Conservation (phyloP, 2,329 filamentous ascomycete species). For the Harringtonia lauricola region DNA sequence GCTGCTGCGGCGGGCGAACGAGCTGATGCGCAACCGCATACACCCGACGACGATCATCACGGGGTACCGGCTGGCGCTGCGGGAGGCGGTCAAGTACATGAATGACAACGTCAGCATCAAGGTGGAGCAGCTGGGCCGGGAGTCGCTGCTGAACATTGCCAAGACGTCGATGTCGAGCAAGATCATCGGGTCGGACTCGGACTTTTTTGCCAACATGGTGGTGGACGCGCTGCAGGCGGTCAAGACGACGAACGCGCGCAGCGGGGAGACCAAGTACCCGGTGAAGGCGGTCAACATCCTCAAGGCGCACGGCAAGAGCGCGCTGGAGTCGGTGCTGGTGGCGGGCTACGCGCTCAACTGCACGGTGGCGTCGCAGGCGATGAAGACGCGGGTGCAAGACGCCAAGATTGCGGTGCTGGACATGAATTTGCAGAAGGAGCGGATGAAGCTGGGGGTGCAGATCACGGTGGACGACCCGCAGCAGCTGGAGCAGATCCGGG, state of each 20-base stretch:
- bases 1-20: conserved; percentile 85
- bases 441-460: conserved; percentile 98
- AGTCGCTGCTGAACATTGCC: conserved; percentile 87
- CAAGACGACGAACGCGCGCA: conserved; percentile 82
- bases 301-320: conserved; percentile 94
- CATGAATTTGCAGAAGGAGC: conserved; percentile 97
- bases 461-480: conserved; percentile 96
- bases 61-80: conserved; percentile 86
- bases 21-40: conserved; percentile 99
- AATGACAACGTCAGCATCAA: conserved; percentile 96
- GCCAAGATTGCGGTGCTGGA: conserved; percentile 95
- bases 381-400: conserved; percentile 84
- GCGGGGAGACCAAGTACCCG: conserved; percentile 79
- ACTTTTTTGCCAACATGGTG: conserved; percentile 96
- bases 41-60: conserved; percentile 99
- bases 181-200: conserved; percentile 90
- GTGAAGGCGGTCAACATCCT: conserved; percentile 99
- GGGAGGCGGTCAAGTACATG: conserved; percentile 98
- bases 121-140: conserved; percentile 81
- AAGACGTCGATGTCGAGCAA: conserved; percentile 99
- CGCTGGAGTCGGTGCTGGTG: conserved; percentile 69
- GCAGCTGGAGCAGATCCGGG: conserved; percentile 93
- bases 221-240: conserved; percentile 94
- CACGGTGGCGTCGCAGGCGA: conserved; percentile 95
- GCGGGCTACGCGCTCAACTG: conserved; percentile 98